phyloP scores from a whole-genome alignment of 352 stramenopile genomes.

The Globisporangium iwayamae region DNA sequence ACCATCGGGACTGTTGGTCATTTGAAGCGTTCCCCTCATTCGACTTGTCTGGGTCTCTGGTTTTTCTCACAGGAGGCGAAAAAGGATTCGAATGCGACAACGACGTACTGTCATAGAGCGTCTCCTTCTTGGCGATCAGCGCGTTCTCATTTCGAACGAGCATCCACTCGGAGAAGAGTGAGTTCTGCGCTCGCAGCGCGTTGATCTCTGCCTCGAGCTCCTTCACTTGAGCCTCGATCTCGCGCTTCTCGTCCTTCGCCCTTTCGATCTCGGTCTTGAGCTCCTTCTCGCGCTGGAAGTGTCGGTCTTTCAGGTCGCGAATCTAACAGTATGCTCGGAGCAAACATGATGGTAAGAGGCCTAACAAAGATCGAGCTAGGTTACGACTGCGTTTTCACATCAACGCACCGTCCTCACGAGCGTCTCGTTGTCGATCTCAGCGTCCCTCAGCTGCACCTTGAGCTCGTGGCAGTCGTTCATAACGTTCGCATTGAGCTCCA shows the following conservation, averaged over 20 bases:
- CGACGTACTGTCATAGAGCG: neutral
- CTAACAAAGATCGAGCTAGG: neutral
- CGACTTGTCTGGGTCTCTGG: neutral
- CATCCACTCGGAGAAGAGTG: slow-evolving; percentile 77
- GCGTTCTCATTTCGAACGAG: slow-evolving; percentile 65
- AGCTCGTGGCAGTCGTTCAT: slow-evolving; percentile 57
- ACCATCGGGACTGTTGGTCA: neutral
- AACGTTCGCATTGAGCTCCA: slow-evolving; percentile 49
- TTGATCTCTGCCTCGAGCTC: slow-evolving; percentile 62
- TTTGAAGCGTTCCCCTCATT: neutral
- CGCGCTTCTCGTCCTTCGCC: slow-evolving; percentile 40
- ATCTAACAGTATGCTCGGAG: slow-evolving; percentile 30
- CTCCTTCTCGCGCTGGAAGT: slow-evolving; percentile 55
- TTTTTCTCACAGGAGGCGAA: neutral
- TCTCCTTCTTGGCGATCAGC: slow-evolving; percentile 22
- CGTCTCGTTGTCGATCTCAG: slow-evolving; percentile 69
- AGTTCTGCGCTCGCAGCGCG: slow-evolving; percentile 59
- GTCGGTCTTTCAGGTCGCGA: slow-evolving; percentile 63
- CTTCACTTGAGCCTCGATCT: slow-evolving; percentile 34
- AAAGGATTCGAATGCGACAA: neutral
- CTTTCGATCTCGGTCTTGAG: slow-evolving; percentile 60
- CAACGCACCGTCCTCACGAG: slow-evolving; percentile 49
- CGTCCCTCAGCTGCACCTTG: slow-evolving; percentile 55
- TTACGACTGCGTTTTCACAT: neutral
- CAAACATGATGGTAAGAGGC: neutral